Evolutionary conservation across 1,284 basidiomycete genomes (phyloP), one percentile per base, ranked within the genome.

Genomic region (Moesziomyces aphidis): DNA sequence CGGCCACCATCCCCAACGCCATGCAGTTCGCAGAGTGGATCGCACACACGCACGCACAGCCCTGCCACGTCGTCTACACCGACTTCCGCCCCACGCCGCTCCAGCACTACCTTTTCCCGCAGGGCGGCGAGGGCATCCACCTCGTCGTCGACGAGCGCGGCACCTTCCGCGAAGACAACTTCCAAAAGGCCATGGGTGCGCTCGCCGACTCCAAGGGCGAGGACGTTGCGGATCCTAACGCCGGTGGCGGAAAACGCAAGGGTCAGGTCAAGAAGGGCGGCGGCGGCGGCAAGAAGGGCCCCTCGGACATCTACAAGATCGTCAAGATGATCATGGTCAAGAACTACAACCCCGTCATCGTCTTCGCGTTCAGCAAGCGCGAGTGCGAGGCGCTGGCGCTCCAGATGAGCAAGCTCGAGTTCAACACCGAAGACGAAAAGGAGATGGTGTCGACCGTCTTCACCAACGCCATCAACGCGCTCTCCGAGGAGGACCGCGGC

Each of bases 1-100:
- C 97, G n/a, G 96, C 97, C 58, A 99, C 97, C 26, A 99, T 99
- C 66, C 97, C 97, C 43, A 99, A 99, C 86, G 95, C 97, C 10
- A 97, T 97, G 94, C 94, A 99, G 85, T 99, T 99, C 78, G 95
- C 96, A 44, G 93, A 97, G 85, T 99, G 97, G 97, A 95, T 99
- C 82, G 94, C 92, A 86, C 92, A 95, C 83, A 95, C 92, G 1
- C 97, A 99, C 82, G 92, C 96, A 61, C 97, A 99, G 83, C 96
- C 97, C 0, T 99, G 97, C 85, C 97, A 99, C 84, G 94, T 99
- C 80, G 96, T 99, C 52, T 99, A 99, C 85, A 99, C 97, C 74
- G 94, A 99, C 86, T 99, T 97, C 88, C 91, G 97, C 47, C 97
- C 97, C 1, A 99, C 97, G 0, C 97, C 97, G 0, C 87, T 99